phyloP scores from a whole-genome alignment of 148 eudicot species.

The Rhododendron ferrugineum region DNA sequence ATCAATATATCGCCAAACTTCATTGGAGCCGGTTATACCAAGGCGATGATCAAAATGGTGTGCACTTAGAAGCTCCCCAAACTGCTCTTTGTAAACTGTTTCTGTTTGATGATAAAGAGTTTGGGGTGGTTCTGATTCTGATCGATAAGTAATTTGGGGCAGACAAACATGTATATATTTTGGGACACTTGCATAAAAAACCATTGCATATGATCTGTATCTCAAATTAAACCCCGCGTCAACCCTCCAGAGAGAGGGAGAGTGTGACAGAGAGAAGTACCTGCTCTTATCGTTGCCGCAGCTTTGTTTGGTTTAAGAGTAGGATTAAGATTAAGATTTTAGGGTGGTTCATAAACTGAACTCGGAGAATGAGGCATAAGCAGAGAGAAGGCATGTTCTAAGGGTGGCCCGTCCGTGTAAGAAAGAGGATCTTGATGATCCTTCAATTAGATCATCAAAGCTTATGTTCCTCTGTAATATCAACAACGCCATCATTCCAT shows the following conservation, averaged over 20 bases:
- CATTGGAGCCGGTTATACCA: not conserved
- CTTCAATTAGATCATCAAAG: not conserved
- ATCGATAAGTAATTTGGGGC: too few species aligned
- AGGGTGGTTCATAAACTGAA: not conserved
- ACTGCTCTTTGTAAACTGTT: too few species aligned
- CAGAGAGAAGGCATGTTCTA: not conserved
- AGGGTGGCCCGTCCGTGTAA: not conserved
- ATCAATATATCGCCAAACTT: not conserved
- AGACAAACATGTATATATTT: too few species aligned
- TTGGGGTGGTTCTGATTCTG: too few species aligned
- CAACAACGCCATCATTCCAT: not conserved
- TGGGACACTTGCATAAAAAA: not conserved
- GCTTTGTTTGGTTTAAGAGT: too few species aligned
- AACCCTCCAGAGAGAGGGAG: not conserved
- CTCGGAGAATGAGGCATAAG: not conserved
- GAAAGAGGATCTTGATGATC: not conserved
- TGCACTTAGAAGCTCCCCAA: too few species aligned
- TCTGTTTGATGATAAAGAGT: too few species aligned
- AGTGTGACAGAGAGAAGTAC: not conserved
- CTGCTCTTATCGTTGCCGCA: not conserved
- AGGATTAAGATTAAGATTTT: not conserved
- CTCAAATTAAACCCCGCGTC: not conserved
- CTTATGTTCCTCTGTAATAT: not conserved
- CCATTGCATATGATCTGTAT: not conserved
- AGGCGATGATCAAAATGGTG: not conserved